Evolutionary conservation across 192 early-diverging fungal species (phyloP).

Genomic region (Podila horticola): DNA sequence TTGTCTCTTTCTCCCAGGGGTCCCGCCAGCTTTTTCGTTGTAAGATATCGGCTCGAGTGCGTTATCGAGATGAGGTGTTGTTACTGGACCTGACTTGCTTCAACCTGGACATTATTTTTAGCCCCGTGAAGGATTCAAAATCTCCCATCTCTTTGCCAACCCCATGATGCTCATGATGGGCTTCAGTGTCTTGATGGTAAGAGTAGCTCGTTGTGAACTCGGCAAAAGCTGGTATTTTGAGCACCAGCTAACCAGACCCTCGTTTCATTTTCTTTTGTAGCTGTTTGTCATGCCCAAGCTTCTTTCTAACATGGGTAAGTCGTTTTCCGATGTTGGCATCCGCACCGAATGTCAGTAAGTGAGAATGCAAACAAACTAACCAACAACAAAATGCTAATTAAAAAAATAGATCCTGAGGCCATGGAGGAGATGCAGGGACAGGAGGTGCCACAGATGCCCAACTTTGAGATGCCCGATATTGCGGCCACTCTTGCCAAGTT

Average conservation of each 20-base stretch:
- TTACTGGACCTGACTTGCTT: not conserved
- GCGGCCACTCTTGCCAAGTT: slow-evolving; percentile 51
- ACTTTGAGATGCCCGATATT: slow-evolving; percentile 59
- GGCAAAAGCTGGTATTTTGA: no score
- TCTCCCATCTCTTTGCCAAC: slow-evolving; percentile 63
- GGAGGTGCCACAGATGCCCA: slow-evolving; percentile 54
- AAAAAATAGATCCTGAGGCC: slow-evolving; percentile 54
- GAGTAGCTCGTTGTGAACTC: not conserved
- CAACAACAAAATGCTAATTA: not conserved
- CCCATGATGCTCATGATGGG: slow-evolving; percentile 72
- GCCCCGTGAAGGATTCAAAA: slow-evolving; percentile 64
- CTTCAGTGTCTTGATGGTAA: slow-evolving; percentile 57
- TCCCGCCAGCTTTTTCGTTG: slow-evolving; percentile 60
- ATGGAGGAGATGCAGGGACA: slow-evolving; percentile 61
- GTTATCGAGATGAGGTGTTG: not conserved
- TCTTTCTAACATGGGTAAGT: slow-evolving; percentile 60
- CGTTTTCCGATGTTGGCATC: not conserved
- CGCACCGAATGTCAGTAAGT: not conserved
- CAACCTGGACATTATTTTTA: slow-evolving; percentile 1
- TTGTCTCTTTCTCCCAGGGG: slow-evolving; percentile 55
- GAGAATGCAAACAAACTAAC: not conserved
- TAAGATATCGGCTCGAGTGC: slow-evolving; percentile 16
- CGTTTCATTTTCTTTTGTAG: not conserved
- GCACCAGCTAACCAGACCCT: not conserved
- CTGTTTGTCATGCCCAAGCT: slow-evolving; percentile 67